Base-by-base conservation (phyloP, 805 yeast genomes). In the Wickerhamomyces strasburgensis region DNA sequence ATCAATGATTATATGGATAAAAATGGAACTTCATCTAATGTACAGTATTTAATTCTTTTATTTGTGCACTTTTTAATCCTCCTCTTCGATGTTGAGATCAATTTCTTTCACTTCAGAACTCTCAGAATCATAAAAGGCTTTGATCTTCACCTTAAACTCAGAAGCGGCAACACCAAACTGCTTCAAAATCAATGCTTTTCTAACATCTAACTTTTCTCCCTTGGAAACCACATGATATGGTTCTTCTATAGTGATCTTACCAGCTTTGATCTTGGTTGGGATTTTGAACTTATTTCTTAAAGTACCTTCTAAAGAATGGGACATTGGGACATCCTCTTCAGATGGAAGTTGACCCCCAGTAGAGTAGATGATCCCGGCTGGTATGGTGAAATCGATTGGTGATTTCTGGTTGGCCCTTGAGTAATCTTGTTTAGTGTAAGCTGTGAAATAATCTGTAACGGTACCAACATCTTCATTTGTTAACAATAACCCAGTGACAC, bases 311-410 rank as follows among this genome's bases (percentile, higher is more conserved):
- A 94, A 73, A 5, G 98, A 87, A 60, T 93, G 98, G 10, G 94
- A 82, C 84, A 93, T 80, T 51, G 97, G 96, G 15, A 93, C 88
- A 61, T 93, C 99, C 47, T 93, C 98, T 57, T 88, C 97, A 17
- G 60, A 64, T 21, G 96, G 72, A 35, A 89, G 67, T 64, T 86
- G 94, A 16, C 98, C 98, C 53, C 96, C 99, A 59, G 96, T 81
- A 15, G 98, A 85, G 61, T 87, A 89, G 7, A 93, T 81, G 36
- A 87, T 73, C 33, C 99, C 99, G 42, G 72, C 87, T 19, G 98
- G 98, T 39, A 93, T 72, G 5, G 77, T 73, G 64, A 93, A 89
- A 34, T 84, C 77, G 42, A 90, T 67, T 38, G 98, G 94, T 10
- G 96, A 73, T 50, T 62, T 78, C 27, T 87, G 72, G 46, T 95